These are phyloP conservation scores for Cytospora leucostoma DNA, from an alignment of 2,329 filamentous ascomycete genomes.

Conservation along the genomic window DNA sequence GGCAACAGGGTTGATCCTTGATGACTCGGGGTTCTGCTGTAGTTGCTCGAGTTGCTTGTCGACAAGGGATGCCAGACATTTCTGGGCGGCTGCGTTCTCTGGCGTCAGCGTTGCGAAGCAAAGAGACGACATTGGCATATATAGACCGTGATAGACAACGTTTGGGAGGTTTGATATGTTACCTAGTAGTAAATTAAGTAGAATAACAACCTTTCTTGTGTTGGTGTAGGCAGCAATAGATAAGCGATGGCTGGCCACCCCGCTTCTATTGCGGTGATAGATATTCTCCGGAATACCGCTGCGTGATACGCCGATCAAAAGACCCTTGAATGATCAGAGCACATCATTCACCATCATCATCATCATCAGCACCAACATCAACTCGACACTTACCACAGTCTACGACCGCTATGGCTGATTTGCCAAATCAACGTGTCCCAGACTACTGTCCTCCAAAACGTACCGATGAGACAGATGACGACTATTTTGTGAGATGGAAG, in stretches of 20 bases:
- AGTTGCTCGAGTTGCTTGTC: background rate
- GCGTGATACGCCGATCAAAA: background rate
- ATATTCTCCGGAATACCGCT: background rate
- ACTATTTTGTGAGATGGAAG: conserved; percentile 1
- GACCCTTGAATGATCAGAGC: no score
- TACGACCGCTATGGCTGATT: background rate
- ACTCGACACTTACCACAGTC: background rate
- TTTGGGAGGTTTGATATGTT: background rate
- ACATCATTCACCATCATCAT: background rate
- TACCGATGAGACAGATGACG: background rate
- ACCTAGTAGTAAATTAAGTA: background rate
- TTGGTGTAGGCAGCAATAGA: background rate
- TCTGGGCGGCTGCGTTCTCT: conserved; percentile 5
- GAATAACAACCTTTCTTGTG: background rate
- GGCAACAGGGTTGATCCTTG: background rate
- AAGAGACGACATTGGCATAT: background rate
- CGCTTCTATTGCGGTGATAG: background rate
- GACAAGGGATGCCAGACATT: conserved; percentile 7
- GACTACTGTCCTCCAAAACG: background rate
- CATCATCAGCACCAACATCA: background rate
- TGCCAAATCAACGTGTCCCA: background rate
- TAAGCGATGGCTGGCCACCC: background rate
- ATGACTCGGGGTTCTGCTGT: background rate
- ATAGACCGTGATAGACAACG: background rate
- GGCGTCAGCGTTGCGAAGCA: conserved; percentile 17